Base-by-base conservation (phyloP, 2,329 filamentous ascomycete species). In the Xylariaceae sp. region DNA sequence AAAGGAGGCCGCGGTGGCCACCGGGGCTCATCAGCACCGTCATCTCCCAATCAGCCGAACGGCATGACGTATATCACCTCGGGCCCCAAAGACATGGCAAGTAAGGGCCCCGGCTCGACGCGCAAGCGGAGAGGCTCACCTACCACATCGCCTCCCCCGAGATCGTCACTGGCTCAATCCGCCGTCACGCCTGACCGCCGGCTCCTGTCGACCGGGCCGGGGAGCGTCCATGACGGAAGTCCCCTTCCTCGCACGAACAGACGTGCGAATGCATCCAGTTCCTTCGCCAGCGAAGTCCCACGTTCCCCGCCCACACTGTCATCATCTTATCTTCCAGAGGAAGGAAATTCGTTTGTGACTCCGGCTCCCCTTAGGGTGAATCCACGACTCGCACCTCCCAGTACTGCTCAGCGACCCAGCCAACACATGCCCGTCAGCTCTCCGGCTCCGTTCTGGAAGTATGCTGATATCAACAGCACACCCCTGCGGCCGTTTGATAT, bases 371-470 rank as follows among this genome's bases (percentile, higher is more conserved):
- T 81, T 34, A 78, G 83, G 38, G 81, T 88, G 45, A 80, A 87
- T 47, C 87, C 87, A 22, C 79, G 78, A 52, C 74, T 91, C 31
- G 86, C 84, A 1, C 88, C 88, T 22, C 87, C 87, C 0, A 89
- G 85, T 55, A 91, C 87, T 4, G 81, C 85, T 4, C 85, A 90
- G 59, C 74, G 87, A 41, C 88, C 88, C 9, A 90, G 85, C 57
- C 85, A 89, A 56, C 87, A 89, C 61, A 89, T 91, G 78, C 86
- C 87, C 26, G 89, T 88, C 34, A 89, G 84, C 53, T 89, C 85
- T 24, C 88, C 88, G 0, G 88, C 88, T 1, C 87, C 87, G 0
- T 93, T 94, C 63, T 94, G 88, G 88, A 89, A 87, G 62, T 93
- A 87, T 63, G 82, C 85, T 31, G 85, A 89, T 50, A 77, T 88